A percentile compares a stretch with the other conserved stretches of the same genome.
Conservation (phyloP, 352 stramenopile genomes). For the Phytophthora agathidicida region DNA sequence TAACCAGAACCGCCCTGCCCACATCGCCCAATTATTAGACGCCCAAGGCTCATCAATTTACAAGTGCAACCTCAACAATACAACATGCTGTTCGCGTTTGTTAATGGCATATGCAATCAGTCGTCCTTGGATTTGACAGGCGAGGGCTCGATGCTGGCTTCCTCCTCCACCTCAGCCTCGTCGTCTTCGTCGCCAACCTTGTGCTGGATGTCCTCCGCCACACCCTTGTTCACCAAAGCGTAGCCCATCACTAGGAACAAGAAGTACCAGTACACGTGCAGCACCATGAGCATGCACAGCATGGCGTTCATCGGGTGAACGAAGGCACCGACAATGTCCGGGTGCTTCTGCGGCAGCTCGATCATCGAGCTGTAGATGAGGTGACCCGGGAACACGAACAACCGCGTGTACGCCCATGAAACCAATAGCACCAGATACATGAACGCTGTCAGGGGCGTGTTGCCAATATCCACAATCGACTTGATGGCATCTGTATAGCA, state of each 20-base stretch:
- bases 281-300: slow-evolving; percentile 47
- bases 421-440: slow-evolving; percentile 43
- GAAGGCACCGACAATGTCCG: slow-evolving; percentile 30
- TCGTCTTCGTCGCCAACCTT: slow-evolving; percentile 25
- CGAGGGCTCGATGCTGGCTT: slow-evolving; percentile 2
- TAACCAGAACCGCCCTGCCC: too few relatives aligned
- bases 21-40: too few relatives aligned
- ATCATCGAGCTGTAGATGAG: slow-evolving; percentile 36
- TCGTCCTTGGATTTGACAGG: slow-evolving; percentile 34
- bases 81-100: slow-evolving; percentile 10
- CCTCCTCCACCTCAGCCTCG: slow-evolving; percentile 7
- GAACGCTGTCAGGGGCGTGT: slow-evolving; percentile 32
- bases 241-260: slow-evolving; percentile 60
- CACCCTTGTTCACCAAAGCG: slow-evolving; percentile 42
- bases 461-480: slow-evolving; percentile 58
- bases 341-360: slow-evolving; percentile 28
- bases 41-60: too few relatives aligned
- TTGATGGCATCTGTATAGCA: slow-evolving; percentile 64
- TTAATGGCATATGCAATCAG: slow-evolving; percentile 24
- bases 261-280: slow-evolving; percentile 58
- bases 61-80: slow-evolving; percentile 4
- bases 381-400: slow-evolving; percentile 50
- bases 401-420: slow-evolving; percentile 51
- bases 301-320: slow-evolving; percentile 40
- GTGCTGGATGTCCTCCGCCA: slow-evolving; percentile 51